phyloP scores from a whole-genome alignment of 2,329 filamentous ascomycete species.

The Catunica adiposa region DNA sequence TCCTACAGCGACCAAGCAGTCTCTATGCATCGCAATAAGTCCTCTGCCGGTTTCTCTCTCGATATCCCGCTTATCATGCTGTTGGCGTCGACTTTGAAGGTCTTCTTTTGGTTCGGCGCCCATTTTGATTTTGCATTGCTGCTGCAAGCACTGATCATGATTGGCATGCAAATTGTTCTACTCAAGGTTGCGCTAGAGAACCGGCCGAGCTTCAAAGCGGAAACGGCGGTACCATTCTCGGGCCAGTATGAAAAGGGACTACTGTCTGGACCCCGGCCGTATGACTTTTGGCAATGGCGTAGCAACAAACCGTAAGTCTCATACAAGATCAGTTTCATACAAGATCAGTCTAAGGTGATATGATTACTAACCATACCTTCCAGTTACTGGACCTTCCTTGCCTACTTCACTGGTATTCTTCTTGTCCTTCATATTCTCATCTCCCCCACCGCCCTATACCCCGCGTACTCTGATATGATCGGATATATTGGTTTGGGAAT shows the following conservation, averaged over 20 bases:
- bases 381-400: slow-evolving; percentile 64
- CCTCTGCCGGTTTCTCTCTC: slow-evolving; percentile 51
- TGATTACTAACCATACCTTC: slow-evolving; percentile 16
- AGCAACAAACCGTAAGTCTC: slow-evolving; percentile 44
- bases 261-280: slow-evolving; percentile 40
- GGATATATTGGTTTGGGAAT: slow-evolving; percentile 63
- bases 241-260: slow-evolving; percentile 17
- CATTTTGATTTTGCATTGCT: slow-evolving; percentile 47
- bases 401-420: slow-evolving; percentile 47
- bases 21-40: slow-evolving; percentile 46
- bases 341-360: background rate
- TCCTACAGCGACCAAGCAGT: slow-evolving; percentile 50
- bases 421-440: slow-evolving; percentile 51
- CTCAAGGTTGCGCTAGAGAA: slow-evolving; percentile 54
- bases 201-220: slow-evolving; percentile 43
- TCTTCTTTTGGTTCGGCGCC: slow-evolving; percentile 54
- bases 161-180: slow-evolving; percentile 43
- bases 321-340: background rate
- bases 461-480: slow-evolving; percentile 47
- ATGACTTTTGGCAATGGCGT: slow-evolving; percentile 72
- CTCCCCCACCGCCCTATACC: slow-evolving; percentile 40
- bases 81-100: slow-evolving; percentile 47
- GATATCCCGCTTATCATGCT: slow-evolving; percentile 61
- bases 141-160: slow-evolving; percentile 49
- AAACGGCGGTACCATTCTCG: slow-evolving; percentile 45